Evolutionary conservation across 148 eudicot genomes (phyloP).

Genomic region (Rhododendron simsii): DNA sequence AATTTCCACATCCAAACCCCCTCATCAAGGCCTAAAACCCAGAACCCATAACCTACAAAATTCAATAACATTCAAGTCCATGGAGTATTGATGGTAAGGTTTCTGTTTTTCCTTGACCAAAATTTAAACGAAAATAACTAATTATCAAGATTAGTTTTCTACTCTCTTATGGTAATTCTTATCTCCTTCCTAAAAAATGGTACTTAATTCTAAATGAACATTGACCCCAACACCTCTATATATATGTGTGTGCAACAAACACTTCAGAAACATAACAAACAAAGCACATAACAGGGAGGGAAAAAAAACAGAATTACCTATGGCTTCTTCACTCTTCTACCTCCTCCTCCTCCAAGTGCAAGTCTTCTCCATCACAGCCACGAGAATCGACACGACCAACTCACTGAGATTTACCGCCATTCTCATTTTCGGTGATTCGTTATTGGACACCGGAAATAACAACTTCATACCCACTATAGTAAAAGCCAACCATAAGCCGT

Average conservation of each 20-base stretch:
- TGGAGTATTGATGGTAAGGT: neutral
- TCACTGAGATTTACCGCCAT: constrained; percentile 32
- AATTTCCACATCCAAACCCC: neutral
- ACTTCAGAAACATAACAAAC: neutral
- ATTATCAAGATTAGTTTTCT: neutral
- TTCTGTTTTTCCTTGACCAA: neutral
- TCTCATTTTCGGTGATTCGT: constrained; percentile 56
- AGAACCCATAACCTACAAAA: neutral
- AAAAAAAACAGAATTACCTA: neutral
- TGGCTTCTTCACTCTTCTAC: neutral
- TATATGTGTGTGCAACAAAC: neutral
- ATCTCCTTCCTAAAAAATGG: neutral
- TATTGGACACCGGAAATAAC: constrained; percentile 51
- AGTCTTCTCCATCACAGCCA: neutral
- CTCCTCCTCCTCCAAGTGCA: neutral
- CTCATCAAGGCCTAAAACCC: neutral
- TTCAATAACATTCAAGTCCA: neutral
- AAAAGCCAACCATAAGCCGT: constrained; percentile 46
- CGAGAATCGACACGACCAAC: neutral
- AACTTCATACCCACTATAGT: constrained; percentile 25
- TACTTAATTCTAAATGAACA: neutral
- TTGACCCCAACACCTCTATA: neutral
- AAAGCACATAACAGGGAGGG: neutral
- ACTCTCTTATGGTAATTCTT: neutral
- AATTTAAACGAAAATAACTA: neutral